A percentile compares a stretch with the other conserved stretches of the same genome.
Evolutionary conservation across 108 stramenopile species (phyloP).

Genomic region (Craspedostauros australis): DNA sequence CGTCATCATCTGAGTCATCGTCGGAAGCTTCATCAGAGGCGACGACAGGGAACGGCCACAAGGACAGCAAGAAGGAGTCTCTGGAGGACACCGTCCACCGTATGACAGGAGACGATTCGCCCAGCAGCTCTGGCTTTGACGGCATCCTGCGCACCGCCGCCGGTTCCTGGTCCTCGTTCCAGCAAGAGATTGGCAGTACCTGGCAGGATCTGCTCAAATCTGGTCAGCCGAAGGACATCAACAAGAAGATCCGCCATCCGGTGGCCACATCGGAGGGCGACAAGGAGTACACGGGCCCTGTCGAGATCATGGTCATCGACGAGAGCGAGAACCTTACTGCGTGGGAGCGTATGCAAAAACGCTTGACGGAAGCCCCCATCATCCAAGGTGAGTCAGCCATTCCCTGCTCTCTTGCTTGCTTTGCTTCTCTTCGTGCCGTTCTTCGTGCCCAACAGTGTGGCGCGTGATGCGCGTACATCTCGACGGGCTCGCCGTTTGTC

Average conservation of each 20-base stretch:
- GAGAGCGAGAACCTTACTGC: slow-evolving; percentile 83
- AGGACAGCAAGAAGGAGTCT: slow-evolving; percentile 10
- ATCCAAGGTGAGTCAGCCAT: slow-evolving; percentile 61
- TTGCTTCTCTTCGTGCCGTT: too few species aligned
- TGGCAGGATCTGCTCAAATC: slow-evolving; percentile 80
- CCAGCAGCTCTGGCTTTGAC: slow-evolving; percentile 2
- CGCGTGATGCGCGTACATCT: too few species aligned
- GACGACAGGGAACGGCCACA: too few species aligned
- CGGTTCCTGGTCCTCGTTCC: slow-evolving; percentile 29
- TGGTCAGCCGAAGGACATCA: slow-evolving; percentile 66
- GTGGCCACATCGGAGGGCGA: slow-evolving; percentile 52
- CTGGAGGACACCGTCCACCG: slow-evolving; percentile 25
- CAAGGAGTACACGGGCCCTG: slow-evolving; percentile 71
- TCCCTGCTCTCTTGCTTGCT: neutral
- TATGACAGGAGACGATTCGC: slow-evolving; percentile 16
- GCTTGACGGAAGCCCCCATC: slow-evolving; percentile 89
- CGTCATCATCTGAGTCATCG: too few species aligned
- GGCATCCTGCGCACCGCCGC: slow-evolving; percentile 18
- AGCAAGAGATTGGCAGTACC: slow-evolving; percentile 48
- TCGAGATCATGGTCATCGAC: slow-evolving; percentile 89
- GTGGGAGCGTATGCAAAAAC: slow-evolving; percentile 90
- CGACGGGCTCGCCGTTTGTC: too few species aligned
- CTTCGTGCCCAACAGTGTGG: too few species aligned
- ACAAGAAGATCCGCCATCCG: slow-evolving; percentile 69
- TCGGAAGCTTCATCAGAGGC: too few species aligned